Evolutionary conservation across 495 filamentous ascomycete genomes (phyloP).

Genomic region (Xylaria flabelliformis): DNA sequence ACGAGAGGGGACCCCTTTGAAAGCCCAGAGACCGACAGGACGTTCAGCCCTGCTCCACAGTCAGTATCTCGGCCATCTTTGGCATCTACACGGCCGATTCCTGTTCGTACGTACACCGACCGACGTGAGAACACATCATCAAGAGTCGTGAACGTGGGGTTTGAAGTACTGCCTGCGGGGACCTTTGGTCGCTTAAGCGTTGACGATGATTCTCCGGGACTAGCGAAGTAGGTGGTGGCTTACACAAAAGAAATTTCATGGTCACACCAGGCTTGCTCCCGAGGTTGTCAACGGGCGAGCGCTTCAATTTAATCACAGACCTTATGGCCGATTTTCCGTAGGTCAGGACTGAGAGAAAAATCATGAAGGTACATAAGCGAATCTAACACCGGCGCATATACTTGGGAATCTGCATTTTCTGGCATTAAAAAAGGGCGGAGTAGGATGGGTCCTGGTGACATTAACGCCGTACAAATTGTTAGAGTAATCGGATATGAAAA

Average conservation of each 20-base stretch:
- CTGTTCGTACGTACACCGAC: constrained; percentile 44
- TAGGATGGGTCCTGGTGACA: not conserved
- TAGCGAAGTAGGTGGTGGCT: constrained; percentile 11
- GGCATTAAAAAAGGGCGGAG: not conserved
- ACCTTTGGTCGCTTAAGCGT: constrained; percentile 46
- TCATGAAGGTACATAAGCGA: constrained; percentile 16
- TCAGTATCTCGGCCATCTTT: constrained; percentile 32
- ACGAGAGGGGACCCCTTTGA: constrained; percentile 35
- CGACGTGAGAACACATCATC: constrained; percentile 53
- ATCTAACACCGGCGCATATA: constrained; percentile 13
- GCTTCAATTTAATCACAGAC: constrained; percentile 5
- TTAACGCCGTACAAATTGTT: not conserved
- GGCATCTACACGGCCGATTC: constrained; percentile 37
- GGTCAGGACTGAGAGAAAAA: not conserved
- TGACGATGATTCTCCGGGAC: constrained; percentile 20
- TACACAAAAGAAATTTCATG: not conserved
- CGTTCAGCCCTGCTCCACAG: constrained; percentile 10
- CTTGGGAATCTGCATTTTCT: not conserved
- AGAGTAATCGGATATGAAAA: not conserved
- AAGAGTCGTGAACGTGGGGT: constrained; percentile 66
- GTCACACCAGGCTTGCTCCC: not conserved
- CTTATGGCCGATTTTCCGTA: not conserved
- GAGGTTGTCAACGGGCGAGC: not conserved
- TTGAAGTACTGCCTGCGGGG: constrained; percentile 65
- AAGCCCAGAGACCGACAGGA: constrained; percentile 15